These are phyloP conservation scores for Saccharum hybrid DNA, from an alignment of 202 grass and related monocot species.

Conservation along the genomic window DNA sequence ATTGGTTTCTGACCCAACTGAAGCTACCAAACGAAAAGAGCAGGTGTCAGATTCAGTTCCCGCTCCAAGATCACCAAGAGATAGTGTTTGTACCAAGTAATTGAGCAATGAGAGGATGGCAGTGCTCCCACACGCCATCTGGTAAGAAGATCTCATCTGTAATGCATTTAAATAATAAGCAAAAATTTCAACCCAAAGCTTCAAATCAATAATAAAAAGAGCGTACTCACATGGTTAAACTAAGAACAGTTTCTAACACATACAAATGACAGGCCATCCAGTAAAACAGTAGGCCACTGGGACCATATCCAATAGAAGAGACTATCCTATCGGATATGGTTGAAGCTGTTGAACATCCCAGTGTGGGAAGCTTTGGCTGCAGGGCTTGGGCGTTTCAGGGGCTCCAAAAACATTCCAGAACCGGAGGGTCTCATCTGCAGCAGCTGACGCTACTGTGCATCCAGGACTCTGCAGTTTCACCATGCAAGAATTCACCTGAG, in stretches of 20 bases:
- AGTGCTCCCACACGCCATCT: background rate
- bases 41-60: background rate
- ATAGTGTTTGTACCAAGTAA: background rate
- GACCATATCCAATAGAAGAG: constrained; percentile 18
- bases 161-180: background rate
- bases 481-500: constrained; percentile 5
- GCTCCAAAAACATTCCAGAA: constrained; percentile 91
- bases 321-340: constrained; percentile 65
- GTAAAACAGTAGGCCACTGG: background rate
- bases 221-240: background rate
- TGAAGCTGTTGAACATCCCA: constrained; percentile 82
- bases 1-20: background rate
- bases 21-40: background rate
- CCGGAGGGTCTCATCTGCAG: constrained; percentile 25
- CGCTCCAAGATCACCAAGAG: background rate
- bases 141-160: constrained; percentile 15
- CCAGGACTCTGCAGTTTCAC: constrained; percentile 75
- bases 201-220: background rate
- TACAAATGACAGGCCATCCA: background rate
- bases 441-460: constrained; percentile 84
- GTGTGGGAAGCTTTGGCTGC: constrained; percentile 52
- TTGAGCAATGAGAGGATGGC: background rate
- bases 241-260: background rate
- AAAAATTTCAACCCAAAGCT: background rate
- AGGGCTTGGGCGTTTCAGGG: constrained; percentile 65